A percentile compares a stretch with the other conserved stretches of the same genome.
phyloP scores from a whole-genome alignment of 2,329 filamentous ascomycete species.

The Celoporthe dispersa region DNA sequence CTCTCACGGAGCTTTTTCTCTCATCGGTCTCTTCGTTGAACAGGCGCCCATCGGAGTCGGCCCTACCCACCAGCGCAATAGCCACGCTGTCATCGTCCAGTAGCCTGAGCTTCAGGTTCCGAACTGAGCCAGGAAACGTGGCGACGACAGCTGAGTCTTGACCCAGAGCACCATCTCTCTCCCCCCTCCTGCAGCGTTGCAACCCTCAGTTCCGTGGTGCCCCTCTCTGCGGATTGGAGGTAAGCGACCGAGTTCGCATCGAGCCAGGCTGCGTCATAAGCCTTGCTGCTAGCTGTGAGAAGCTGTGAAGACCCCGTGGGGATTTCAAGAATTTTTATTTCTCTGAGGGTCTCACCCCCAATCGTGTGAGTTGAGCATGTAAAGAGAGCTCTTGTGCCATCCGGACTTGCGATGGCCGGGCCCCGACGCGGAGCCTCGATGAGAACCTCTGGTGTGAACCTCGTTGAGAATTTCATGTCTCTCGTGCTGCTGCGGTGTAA shows the following conservation, averaged over 20 bases:
- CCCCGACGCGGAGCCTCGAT: conserved; percentile 32
- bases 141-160: conserved; percentile 36
- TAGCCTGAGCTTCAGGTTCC: conserved; percentile 40
- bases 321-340: conserved; percentile 43
- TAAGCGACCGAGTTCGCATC: conserved; percentile 41
- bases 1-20: conserved; percentile 37
- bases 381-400: conserved; percentile 44
- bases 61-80: conserved; percentile 42
- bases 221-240: conserved; percentile 38
- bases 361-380: conserved; percentile 42
- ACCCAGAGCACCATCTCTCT: conserved; percentile 29
- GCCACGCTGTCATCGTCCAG: conserved; percentile 42
- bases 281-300: conserved; percentile 36
- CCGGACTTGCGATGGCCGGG: conserved; percentile 41
- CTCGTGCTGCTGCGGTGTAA: background rate
- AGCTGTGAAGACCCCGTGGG: conserved; percentile 35
- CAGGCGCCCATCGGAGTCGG: conserved; percentile 38
- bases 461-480: conserved; percentile 10
- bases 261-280: conserved; percentile 44
- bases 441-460: conserved; percentile 34
- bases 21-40: conserved; percentile 39
- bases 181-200: conserved; percentile 25
- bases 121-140: conserved; percentile 41
- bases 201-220: conserved; percentile 40
- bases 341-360: conserved; percentile 38